Base-by-base conservation (phyloP, 305 asterid species). In the Caryopteris hybrid region DNA sequence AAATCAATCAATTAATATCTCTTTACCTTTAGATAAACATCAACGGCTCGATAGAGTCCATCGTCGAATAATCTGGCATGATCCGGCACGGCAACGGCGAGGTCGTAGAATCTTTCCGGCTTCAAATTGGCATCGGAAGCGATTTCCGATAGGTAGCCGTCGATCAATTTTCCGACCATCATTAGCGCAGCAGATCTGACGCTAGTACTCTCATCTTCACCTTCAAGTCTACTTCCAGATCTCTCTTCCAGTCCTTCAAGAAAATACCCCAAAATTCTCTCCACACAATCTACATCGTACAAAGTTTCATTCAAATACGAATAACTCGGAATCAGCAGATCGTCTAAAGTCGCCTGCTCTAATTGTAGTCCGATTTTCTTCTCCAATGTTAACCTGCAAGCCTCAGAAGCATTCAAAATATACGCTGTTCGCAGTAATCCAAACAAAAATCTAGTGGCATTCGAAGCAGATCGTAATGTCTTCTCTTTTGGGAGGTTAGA, bases 1-100 rank as follows among this genome's bases (percentile, higher is more conserved):
- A 25, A 25, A 25, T 25, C 10, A 36, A 36, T 36, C 23, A 29
- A 6, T 29, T 4, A 11, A 29, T 11, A 3, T 13, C 3, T 47
- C 3, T 45, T 42, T 69, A 89, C 99, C 99, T 91, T 94, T 45
- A 94, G 96, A 84, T 86, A 91, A 23, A 94, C 96, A 79, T 94
- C 99, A 16, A 91, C 96, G n/a, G 98, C 96, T 54, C 99, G 85
- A 71, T 94, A 94, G 42, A 94, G 93, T 14, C 99, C 99, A 50
- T 94, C 98, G 74, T 94, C 97, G 42, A 82, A 94, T 46, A 89
- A 75, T 56, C 99, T 81, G 61, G 99, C 97, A 10, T 77, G 86
- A 33, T 91, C 93, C 60, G 98, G 97, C 81, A 94, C 52, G 14
- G 95, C 76, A 47, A 89, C 66, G 53, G 97, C 92, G 43, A 94